These are phyloP conservation scores for Saccharomycopsis lassenensis DNA, from an alignment of 805 yeast genomes.

Conservation along the genomic window DNA sequence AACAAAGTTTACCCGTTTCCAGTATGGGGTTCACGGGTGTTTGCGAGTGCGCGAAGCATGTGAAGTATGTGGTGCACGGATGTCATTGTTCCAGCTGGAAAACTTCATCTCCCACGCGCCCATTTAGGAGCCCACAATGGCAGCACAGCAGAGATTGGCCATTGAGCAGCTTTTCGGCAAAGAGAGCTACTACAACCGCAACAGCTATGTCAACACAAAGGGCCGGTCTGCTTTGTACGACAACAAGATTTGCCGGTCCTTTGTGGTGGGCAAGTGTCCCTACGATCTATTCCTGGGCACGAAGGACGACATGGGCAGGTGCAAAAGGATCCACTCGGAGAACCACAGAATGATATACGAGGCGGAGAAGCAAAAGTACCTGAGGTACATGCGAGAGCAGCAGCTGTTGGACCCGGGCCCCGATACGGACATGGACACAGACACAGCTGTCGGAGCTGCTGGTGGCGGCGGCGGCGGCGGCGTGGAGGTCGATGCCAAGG, in stretches of 20 bases:
- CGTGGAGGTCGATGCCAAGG: conserved; percentile 19
- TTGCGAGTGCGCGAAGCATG: too few species aligned
- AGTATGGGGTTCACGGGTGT: too few species aligned
- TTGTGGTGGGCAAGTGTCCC: conserved; percentile 79
- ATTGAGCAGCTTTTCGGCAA: conserved; percentile 18
- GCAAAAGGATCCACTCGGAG: conserved; percentile 67
- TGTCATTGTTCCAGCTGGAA: too few species aligned
- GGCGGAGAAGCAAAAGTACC: conserved; percentile 27
- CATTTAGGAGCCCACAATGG: too few species aligned
- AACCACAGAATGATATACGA: conserved; percentile 65
- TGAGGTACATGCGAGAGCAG: conserved; percentile 34
- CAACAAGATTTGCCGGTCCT: conserved; percentile 64
- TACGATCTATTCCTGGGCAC: conserved; percentile 75
- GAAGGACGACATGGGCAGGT: conserved; percentile 71
- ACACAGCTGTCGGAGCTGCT: conserved; percentile 32
- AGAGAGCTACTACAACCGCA: conserved; percentile 5
- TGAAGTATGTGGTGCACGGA: too few species aligned
- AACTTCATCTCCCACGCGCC: too few species aligned
- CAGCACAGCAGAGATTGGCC: conserved; percentile 16
- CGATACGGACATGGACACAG: too few species aligned
- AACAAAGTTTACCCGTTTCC: too few species aligned
- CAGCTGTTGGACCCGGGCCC: conserved; percentile 25
- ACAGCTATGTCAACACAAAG: conserved; percentile 19
- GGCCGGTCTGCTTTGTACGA: conserved; percentile 31
- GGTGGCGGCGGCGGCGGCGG: background rate